Conservation (phyloP, 2,329 filamentous ascomycete species). For the Diaporthe eres region DNA sequence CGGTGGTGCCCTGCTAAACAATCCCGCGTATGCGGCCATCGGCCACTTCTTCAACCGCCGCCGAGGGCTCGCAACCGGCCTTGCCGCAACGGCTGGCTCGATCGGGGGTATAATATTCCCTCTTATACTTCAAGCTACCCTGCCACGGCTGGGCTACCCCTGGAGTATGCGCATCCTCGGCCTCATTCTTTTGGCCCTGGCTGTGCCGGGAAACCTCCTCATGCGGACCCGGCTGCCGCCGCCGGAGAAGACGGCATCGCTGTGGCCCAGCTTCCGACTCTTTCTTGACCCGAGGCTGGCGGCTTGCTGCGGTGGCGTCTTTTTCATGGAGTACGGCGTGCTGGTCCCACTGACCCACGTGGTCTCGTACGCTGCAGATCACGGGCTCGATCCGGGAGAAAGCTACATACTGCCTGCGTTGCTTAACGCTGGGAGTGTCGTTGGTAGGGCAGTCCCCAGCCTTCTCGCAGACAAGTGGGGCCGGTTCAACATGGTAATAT, state of each 20-base stretch:
- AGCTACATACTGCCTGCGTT: slow-evolving; percentile 84
- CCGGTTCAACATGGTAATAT: slow-evolving; percentile 84
- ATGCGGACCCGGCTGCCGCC: slow-evolving; percentile 69
- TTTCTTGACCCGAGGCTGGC: slow-evolving; percentile 73
- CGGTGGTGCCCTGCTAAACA: slow-evolving; percentile 82
- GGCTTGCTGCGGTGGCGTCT: slow-evolving; percentile 72
- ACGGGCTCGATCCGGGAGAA: slow-evolving; percentile 70
- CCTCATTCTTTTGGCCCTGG: slow-evolving; percentile 62
- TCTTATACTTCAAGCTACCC: slow-evolving; percentile 58
- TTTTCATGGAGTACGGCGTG: slow-evolving; percentile 78
- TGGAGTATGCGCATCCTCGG: slow-evolving; percentile 64
- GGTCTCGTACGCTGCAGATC: slow-evolving; percentile 75
- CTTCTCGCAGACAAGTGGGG: slow-evolving; percentile 82
- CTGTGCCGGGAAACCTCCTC: slow-evolving; percentile 61
- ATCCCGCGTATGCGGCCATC: slow-evolving; percentile 80
- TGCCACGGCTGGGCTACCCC: slow-evolving; percentile 61
- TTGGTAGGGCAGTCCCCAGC: slow-evolving; percentile 84
- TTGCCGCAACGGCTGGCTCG: slow-evolving; percentile 80
- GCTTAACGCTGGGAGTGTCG: slow-evolving; percentile 81
- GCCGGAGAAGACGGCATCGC: slow-evolving; percentile 49
- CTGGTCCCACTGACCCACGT: slow-evolving; percentile 84
- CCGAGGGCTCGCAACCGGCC: slow-evolving; percentile 82
- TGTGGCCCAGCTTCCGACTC: slow-evolving; percentile 71
- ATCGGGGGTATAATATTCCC: slow-evolving; percentile 77
- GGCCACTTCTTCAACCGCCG: slow-evolving; percentile 84